These are phyloP conservation scores for Pichia californica DNA, from an alignment of 805 yeast genomes.

Conservation along the genomic window DNA sequence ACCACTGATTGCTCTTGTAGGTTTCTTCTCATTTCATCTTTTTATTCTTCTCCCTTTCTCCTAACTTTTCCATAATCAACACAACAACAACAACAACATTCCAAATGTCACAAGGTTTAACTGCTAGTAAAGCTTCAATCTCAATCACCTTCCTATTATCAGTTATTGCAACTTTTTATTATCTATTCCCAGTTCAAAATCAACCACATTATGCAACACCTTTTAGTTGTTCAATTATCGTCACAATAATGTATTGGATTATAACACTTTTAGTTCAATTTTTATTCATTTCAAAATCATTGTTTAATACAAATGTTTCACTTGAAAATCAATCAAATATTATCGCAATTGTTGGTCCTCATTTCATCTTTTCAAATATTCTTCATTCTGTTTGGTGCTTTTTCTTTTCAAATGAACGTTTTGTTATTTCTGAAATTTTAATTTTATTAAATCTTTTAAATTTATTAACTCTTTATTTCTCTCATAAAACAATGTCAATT, in stretches of 20 bases:
- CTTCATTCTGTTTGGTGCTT: constrained; percentile 57
- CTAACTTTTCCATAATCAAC: not conserved
- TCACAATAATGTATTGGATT: constrained; percentile 53
- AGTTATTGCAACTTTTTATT: constrained; percentile 42
- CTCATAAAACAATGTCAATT: constrained; percentile 53
- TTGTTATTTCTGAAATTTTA: constrained; percentile 51
- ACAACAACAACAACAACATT: not conserved
- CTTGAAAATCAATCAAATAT: constrained; percentile 26
- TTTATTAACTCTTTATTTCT: constrained; percentile 46
- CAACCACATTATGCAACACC: constrained; percentile 52
- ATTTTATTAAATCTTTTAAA: constrained; percentile 55
- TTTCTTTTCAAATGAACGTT: constrained; percentile 54
- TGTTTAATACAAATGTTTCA: constrained; percentile 24
- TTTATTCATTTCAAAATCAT: constrained; percentile 39
- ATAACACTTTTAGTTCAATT: constrained; percentile 47
- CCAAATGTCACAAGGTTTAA: constrained; percentile 10
- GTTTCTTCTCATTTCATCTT: too few species aligned
- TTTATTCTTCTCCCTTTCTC: too few species aligned
- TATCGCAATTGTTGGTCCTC: constrained; percentile 45
- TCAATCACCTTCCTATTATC: constrained; percentile 51
- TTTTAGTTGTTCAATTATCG: constrained; percentile 51
- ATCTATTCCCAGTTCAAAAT: constrained; percentile 43
- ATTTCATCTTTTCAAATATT: constrained; percentile 57
- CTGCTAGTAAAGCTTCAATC: constrained; percentile 34
- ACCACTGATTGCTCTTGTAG: too few species aligned